phyloP scores from a whole-genome alignment of 208 protist genomes.

The Trypanosoma melophagium region DNA sequence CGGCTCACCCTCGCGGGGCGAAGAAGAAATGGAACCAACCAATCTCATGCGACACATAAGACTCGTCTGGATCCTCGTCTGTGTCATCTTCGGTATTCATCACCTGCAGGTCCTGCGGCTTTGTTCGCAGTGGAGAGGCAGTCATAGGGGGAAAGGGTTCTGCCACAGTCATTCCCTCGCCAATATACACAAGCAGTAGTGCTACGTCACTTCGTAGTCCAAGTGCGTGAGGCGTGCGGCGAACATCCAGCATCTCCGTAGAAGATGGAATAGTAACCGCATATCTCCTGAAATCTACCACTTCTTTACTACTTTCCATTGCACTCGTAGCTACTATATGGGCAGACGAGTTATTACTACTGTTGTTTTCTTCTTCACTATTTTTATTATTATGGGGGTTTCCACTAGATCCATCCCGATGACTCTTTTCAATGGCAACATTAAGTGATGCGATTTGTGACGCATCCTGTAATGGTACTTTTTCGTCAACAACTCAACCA shows the following conservation, averaged over 20 bases:
- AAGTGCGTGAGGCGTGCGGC: slow-evolving; percentile 3
- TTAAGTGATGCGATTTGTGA: slow-evolving; percentile 9
- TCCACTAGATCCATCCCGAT: not conserved
- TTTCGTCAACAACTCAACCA: slow-evolving; percentile 14
- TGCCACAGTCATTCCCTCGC: no score
- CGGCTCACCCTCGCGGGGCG: slow-evolving; percentile 11
- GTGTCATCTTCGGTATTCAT: slow-evolving; percentile 18
- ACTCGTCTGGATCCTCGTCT: slow-evolving; percentile 19
- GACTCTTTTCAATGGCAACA: slow-evolving; percentile 4
- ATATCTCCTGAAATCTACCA: slow-evolving; percentile 1
- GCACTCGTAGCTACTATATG: not conserved
- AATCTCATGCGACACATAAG: slow-evolving; percentile 15
- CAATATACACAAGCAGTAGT: not conserved
- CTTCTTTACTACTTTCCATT: not conserved
- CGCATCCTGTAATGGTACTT: slow-evolving; percentile 2
- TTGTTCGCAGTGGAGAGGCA: not conserved
- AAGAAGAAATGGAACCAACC: slow-evolving; percentile 30
- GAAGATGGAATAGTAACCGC: not conserved
- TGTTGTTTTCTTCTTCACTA: no score
- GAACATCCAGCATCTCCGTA: not conserved
- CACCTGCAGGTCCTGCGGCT: not conserved
- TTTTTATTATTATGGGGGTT: no score
- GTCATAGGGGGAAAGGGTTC: no score
- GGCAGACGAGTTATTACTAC: no score
- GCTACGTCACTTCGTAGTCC: slow-evolving; percentile 2